Evolutionary conservation across 2,329 filamentous ascomycete species (phyloP).

Genomic region (Sporothrix phasma): DNA sequence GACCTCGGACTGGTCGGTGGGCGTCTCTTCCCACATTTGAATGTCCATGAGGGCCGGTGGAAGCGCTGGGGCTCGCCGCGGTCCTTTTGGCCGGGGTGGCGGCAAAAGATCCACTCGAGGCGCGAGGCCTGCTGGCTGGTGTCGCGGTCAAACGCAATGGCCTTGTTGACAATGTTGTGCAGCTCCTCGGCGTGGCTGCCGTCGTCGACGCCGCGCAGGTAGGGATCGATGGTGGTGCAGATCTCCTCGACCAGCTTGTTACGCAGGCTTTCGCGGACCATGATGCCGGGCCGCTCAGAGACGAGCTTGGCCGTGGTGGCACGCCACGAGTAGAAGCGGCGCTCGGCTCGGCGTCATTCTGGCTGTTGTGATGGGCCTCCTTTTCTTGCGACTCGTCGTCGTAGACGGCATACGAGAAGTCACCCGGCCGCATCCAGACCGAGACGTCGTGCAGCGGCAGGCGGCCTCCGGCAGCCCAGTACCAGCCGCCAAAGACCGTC

Average conservation of each 20-base stretch:
- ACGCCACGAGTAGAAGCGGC: conserved; percentile 14
- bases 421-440: conserved; percentile 7
- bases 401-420: not conserved
- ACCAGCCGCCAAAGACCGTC: conserved; percentile 12
- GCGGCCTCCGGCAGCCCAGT: conserved; percentile 9
- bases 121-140: conserved; percentile 12
- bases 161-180: conserved; percentile 11
- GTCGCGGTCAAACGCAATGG: conserved; percentile 13
- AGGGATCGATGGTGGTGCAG: conserved; percentile 1
- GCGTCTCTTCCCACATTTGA: not conserved
- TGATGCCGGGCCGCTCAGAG: not conserved
- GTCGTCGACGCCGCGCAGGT: conserved; percentile 5
- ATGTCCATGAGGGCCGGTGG: conserved; percentile 6
- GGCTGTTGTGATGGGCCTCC: not conserved
- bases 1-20: not conserved
- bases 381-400: not conserved
- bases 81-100: not conserved
- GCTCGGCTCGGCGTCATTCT: not conserved
- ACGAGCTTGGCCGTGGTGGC: conserved; percentile 12
- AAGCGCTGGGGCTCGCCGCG: not conserved
- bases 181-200: conserved; percentile 6
- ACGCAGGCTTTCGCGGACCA: not conserved
- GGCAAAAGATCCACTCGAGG: conserved; percentile 11
- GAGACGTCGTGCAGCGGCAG: not conserved
- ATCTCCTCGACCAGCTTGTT: conserved; percentile 10